Evolutionary conservation across 2,329 filamentous ascomycete species (phyloP).

Genomic region (Exophiala alcalophila): DNA sequence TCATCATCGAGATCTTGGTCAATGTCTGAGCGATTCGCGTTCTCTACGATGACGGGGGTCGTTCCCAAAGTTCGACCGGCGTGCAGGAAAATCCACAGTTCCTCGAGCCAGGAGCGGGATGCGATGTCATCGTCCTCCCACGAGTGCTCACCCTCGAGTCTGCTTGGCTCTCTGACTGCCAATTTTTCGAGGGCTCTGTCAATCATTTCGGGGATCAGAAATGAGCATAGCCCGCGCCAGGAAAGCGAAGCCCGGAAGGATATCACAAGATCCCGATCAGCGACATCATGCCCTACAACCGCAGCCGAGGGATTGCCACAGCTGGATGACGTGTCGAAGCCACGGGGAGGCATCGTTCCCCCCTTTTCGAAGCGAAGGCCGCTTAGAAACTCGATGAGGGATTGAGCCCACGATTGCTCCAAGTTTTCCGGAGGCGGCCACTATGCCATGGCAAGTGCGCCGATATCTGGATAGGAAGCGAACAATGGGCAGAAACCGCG

Average conservation of each 20-base stretch:
- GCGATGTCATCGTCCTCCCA: slow-evolving; percentile 13
- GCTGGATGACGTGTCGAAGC: slow-evolving; percentile 67
- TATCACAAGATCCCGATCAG: too few relatives aligned
- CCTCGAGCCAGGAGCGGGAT: neutral
- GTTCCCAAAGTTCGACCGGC: too few relatives aligned
- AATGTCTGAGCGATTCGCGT: too few relatives aligned
- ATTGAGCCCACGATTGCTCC: slow-evolving; percentile 66
- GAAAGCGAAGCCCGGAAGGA: slow-evolving; percentile 54
- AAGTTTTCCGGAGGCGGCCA: slow-evolving; percentile 64
- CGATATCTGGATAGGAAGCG: slow-evolving; percentile 62
- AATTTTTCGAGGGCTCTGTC: slow-evolving; percentile 68
- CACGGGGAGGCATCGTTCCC: slow-evolving; percentile 58
- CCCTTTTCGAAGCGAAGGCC: slow-evolving; percentile 51
- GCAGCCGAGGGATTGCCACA: slow-evolving; percentile 57
- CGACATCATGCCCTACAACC: slow-evolving; percentile 61
- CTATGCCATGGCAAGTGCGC: slow-evolving; percentile 61
- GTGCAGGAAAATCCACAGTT: slow-evolving; percentile 11
- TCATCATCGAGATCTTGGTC: too few relatives aligned
- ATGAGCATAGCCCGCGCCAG: slow-evolving; percentile 63
- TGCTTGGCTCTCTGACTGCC: slow-evolving; percentile 63
- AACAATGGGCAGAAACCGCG: slow-evolving; percentile 12
- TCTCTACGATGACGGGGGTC: too few relatives aligned
- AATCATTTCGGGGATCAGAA: slow-evolving; percentile 74
- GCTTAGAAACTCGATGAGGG: slow-evolving; percentile 61
- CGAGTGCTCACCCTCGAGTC: slow-evolving; percentile 42